These are phyloP conservation scores for Butyriboletus loyo DNA, from an alignment of 768 basidiomycete species.

Conservation along the genomic window DNA sequence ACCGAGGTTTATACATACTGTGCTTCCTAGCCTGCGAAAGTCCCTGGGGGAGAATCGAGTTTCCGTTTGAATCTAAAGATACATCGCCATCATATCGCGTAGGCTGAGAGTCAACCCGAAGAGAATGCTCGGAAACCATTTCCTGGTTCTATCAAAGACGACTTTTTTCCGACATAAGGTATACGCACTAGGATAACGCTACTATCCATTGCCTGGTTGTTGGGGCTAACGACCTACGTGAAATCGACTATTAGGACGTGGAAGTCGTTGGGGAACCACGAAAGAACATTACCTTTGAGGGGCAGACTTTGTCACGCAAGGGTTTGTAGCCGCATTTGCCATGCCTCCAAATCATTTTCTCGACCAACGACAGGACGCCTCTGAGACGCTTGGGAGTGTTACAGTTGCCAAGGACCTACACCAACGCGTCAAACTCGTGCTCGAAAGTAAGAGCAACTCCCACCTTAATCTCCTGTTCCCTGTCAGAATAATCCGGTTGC, in stretches of 20 bases:
- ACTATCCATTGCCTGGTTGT: slow-evolving; percentile 49
- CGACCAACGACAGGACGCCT: slow-evolving; percentile 48
- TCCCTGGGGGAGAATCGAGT: slow-evolving; percentile 43
- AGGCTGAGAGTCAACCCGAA: slow-evolving; percentile 54
- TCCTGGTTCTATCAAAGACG: slow-evolving; percentile 44
- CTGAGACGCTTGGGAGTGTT: slow-evolving; percentile 78
- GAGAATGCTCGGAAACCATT: slow-evolving; percentile 68
- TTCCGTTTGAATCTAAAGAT: slow-evolving; percentile 54
- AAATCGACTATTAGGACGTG: not conserved
- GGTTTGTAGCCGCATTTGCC: slow-evolving; percentile 65
- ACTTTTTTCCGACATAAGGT: not conserved
- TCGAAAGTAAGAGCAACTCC: not conserved
- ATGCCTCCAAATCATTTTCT: slow-evolving; percentile 65
- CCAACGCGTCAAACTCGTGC: not conserved
- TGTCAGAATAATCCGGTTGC: slow-evolving; percentile 53
- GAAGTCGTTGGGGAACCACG: not conserved
- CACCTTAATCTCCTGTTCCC: slow-evolving; percentile 72
- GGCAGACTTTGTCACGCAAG: slow-evolving; percentile 64
- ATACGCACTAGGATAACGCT: slow-evolving; percentile 58
- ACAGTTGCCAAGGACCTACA: slow-evolving; percentile 40
- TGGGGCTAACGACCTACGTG: slow-evolving; percentile 38
- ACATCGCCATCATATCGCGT: slow-evolving; percentile 35
- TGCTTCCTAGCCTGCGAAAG: slow-evolving; percentile 46
- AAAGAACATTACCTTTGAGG: slow-evolving; percentile 60
- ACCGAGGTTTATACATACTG: slow-evolving; percentile 62